Evolutionary conservation across 805 yeast genomes (phyloP), one percentile per base, ranked within the genome.

Genomic region (Lachancea dasiensis): DNA sequence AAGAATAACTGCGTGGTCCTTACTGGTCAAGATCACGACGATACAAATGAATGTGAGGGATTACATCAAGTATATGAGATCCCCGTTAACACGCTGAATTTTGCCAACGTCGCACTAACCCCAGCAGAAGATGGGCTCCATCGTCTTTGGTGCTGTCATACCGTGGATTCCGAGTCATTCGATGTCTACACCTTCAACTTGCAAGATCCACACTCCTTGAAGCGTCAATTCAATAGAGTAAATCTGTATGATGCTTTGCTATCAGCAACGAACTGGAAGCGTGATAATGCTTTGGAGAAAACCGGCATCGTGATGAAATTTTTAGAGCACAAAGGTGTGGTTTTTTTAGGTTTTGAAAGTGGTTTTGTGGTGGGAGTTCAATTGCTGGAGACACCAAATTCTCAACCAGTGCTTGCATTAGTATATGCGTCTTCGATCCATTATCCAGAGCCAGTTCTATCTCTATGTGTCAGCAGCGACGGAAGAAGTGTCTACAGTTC

Each of bases 71-170:
- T 46, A 7, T 54, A 51, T 40, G 51, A 49, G 22, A 52, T 55
- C 27, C 60, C 60, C 6, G 51, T 60, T 3, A 60, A 60, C 38
- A 60, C 63, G 2, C 35, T 58, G 26, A 60, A 56, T 34, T 60
- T 60, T 41, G 55, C 63, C 0, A 58, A 60, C 36, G 50, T 55
- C 22, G 31, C 43, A 2, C 38, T 38, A 17, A 35, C 39, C 9
- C 7, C 40, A 4, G 15, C 24, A 11, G 22, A 26, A 5, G 36
- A 32, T 6, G 7, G 13, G 9, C 52, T n/a, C n/a, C n/a, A 45
- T 30, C 46, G 50, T 5, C 38, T 60, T 29, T 35, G 46, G 28
- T 54, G 63, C 35, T 54, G 56, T 24, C 56, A 58, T 39, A 58
- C 64, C 3, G 48, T 45, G 34, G 47, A 55, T 37, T 47, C 61